These are phyloP conservation scores for Cucurbita maxima DNA, from an alignment of 306 rosid species.

Conservation along the genomic window DNA sequence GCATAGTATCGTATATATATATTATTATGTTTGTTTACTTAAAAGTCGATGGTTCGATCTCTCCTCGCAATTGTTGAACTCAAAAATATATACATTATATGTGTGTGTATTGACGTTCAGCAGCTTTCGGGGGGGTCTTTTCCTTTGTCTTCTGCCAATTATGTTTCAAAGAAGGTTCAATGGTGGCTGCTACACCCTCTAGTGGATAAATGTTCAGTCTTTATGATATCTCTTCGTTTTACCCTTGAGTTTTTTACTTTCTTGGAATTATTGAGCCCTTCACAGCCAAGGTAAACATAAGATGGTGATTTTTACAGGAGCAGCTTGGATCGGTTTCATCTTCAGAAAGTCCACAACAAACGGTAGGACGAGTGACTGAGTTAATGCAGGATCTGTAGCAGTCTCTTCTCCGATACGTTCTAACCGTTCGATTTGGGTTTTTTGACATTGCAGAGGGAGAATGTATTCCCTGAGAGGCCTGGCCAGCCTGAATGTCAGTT, in stretches of 20 bases:
- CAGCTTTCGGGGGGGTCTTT: background rate
- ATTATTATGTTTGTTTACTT: background rate
- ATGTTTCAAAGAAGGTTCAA: background rate
- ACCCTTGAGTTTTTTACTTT: background rate
- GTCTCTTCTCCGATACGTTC: slow-evolving; percentile 50
- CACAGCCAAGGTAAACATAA: slow-evolving; percentile 6
- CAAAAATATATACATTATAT: no score
- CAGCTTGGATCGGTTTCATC: slow-evolving; percentile 71
- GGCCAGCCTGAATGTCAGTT: slow-evolving; percentile 97
- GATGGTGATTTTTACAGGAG: slow-evolving; percentile 45
- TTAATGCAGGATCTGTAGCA: slow-evolving; percentile 55
- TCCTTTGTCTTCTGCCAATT: background rate
- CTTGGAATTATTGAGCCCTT: background rate
- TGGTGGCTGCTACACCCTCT: background rate
- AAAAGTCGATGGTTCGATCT: background rate
- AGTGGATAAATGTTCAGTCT: background rate
- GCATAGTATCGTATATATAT: slow-evolving; percentile 3
- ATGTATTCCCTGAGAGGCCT: slow-evolving; percentile 92
- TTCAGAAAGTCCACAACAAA: slow-evolving; percentile 62
- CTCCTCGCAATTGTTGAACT: background rate
- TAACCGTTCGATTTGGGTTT: slow-evolving; percentile 57
- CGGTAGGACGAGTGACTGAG: slow-evolving; percentile 46
- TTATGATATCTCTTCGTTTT: background rate
- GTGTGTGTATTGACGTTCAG: background rate
- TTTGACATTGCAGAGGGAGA: slow-evolving; percentile 78